Evolutionary conservation across 495 filamentous ascomycete genomes (phyloP), one percentile per base, ranked within the genome.

Genomic region (Daldinia bambusicola): DNA sequence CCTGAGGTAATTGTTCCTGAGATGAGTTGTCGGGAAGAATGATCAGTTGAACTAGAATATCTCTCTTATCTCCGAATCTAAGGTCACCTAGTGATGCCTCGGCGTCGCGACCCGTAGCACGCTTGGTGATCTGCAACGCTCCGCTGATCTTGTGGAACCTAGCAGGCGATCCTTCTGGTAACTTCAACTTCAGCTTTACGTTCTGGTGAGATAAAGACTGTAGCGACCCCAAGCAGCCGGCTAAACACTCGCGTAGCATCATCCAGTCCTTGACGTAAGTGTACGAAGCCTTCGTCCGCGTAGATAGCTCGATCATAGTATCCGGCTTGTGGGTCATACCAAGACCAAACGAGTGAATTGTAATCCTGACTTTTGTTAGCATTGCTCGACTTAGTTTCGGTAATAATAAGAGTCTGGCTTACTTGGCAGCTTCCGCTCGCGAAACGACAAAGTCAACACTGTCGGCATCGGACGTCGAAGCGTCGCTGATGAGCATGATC

Each of bases 211-310:
- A 98, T 18, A 93, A 90, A 0, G 92, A 93, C 79, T 99, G 95
- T 72, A 98, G 84, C n/a, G 93, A 89, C 43, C 95, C 95, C 38
- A 99, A 81, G 76, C 96, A 98, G 26, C 95, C 95, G 16, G 95
- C 96, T 52, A 98, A 86, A 79, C 96, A 99, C 79, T 99, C 95
- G 18, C 95, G 90, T 36, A 99, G 86, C 94, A 98, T 98, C 95
- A 98, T 99, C 95, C 95, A 99, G 77, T 99, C 95, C 79, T 98
- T 98, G 74, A 98, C 94, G 75, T 98, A 99, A 5, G 94, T 94
- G 74, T 98, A 99, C 16, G 93, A 94, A 4, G 94, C 95, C 80
- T 98, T 99, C 6, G 95, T 99, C 58, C 95, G 88, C 32, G 93
- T 94, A 6, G 96, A 98, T 2, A 99, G 81, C 75, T 98, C 95